A percentile compares a stretch with the other conserved stretches of the same genome.
phyloP scores from a whole-genome alignment of 495 filamentous ascomycete species.

The Penicillium egyptiacum region DNA sequence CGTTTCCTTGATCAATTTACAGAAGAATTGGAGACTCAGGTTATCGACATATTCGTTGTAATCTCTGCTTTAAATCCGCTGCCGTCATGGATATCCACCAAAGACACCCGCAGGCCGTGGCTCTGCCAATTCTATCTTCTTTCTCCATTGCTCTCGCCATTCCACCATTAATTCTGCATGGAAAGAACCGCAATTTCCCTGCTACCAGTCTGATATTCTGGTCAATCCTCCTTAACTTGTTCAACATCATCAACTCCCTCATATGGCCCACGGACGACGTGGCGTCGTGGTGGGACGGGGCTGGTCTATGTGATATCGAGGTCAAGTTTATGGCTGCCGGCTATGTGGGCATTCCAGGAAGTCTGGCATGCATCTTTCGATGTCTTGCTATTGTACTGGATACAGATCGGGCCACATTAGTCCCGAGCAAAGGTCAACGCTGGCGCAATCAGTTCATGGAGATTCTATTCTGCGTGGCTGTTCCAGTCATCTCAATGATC shows the following conservation, averaged over 20 bases:
- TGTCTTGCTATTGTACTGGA: slow-evolving; percentile 68
- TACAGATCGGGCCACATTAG: slow-evolving; percentile 57
- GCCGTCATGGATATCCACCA: slow-evolving; percentile 6
- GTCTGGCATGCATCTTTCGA: slow-evolving; percentile 68
- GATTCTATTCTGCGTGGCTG: slow-evolving; percentile 63
- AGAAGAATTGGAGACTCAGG: neutral
- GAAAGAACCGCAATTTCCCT: slow-evolving; percentile 46
- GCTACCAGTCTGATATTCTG: slow-evolving; percentile 62
- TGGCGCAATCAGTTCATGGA: slow-evolving; percentile 57
- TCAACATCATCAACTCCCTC: slow-evolving; percentile 72
- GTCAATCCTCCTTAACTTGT: slow-evolving; percentile 62
- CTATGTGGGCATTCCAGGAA: slow-evolving; percentile 62
- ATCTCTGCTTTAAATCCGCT: neutral
- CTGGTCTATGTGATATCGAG: slow-evolving; percentile 80
- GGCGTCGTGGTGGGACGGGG: slow-evolving; percentile 67
- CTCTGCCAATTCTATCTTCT: slow-evolving; percentile 53
- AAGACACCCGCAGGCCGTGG: slow-evolving; percentile 37
- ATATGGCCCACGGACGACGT: slow-evolving; percentile 79
- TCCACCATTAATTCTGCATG: slow-evolving; percentile 39
- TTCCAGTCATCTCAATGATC: slow-evolving; percentile 64
- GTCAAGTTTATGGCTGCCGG: slow-evolving; percentile 64
- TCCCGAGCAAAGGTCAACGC: slow-evolving; percentile 52
- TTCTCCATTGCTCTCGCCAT: slow-evolving; percentile 57
- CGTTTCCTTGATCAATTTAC: neutral
- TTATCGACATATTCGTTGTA: neutral